Base-by-base conservation (phyloP, 345 rosid genomes). In the Turritis glabra region DNA sequence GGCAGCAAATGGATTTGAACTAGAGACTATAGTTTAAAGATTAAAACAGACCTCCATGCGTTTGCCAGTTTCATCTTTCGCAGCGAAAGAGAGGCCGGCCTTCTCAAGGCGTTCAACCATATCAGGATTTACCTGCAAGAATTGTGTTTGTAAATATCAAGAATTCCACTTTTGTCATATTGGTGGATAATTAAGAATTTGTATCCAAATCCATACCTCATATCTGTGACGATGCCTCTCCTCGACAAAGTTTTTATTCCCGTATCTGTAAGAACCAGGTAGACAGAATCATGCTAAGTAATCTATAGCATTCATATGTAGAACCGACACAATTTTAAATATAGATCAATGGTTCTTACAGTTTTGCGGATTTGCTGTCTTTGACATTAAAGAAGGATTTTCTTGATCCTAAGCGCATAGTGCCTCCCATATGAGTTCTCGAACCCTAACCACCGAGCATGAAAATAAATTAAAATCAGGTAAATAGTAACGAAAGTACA, bases 201-300 rank as follows among this genome's bases (percentile, higher is more conserved):
- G 23, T 29, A 55, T 25, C 17, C 11, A 51, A 38, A 56, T 76
- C 7, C 72, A 22, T 81, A 92, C 98, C 96, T 95, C 97, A n/a
- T 92, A 95, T 84, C 97, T 86, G 73, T 95, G 99, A 21, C 97
- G 86, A 84, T 95, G 99, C 78, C 99, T 85, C 82, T 95, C 99
- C 10, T 95, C 97, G 11, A 87, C 84, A 71, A 38, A 87, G 73
- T 29, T 78, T 76, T 30, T 82, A 79, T 86, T 85, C 75, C 90
- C 96, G 46, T 94, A 94, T 51, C 98, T 94, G 73, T 58, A 67
- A 73, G 15, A 66, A 17, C 50, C 3, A 18, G 44, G 18, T 35
- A n/a, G 10, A 33, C 0, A 48, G 10, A 57, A 64, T 4, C 74
- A 64, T 21, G 35, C 10, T 46, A 64, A 64, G 56, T 35, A 46